phyloP scores from a whole-genome alignment of 208 protist species.

The Naegleria lovaniensis region DNA sequence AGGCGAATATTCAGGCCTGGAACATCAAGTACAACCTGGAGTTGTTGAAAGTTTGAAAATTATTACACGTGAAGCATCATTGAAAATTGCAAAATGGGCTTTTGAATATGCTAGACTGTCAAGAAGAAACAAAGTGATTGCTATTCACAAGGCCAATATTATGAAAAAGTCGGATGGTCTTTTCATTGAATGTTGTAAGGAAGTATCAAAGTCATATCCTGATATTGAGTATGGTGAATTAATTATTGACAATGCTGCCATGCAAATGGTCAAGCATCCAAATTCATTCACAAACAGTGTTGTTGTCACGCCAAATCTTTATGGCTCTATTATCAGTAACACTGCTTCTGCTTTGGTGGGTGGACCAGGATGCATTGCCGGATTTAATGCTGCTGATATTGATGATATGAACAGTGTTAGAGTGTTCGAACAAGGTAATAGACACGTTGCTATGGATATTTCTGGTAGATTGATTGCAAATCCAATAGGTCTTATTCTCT shows the following conservation, averaged over 20 bases:
- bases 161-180: slow-evolving; percentile 48
- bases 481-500: background rate
- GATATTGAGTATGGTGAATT: slow-evolving; percentile 48
- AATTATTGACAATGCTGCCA: slow-evolving; percentile 45
- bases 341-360: background rate
- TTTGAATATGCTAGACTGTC: slow-evolving; percentile 51
- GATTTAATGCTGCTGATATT: background rate
- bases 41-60: slow-evolving; percentile 45
- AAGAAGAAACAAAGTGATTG: slow-evolving; percentile 36
- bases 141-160: slow-evolving; percentile 44
- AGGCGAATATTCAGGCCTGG: slow-evolving; percentile 57
- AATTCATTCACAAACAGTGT: background rate
- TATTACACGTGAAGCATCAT: slow-evolving; percentile 50
- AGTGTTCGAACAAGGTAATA: slow-evolving; percentile 9
- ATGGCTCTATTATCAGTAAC: slow-evolving; percentile 25
- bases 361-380: background rate
- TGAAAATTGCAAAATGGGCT: slow-evolving; percentile 49
- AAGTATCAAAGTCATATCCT: slow-evolving; percentile 49
- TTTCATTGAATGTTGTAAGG: slow-evolving; percentile 47
- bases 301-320: slow-evolving; percentile 26
- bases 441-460: background rate
- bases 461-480: background rate
- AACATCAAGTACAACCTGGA: slow-evolving; percentile 23
- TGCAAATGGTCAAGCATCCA: slow-evolving; percentile 32
- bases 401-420: background rate